Evolutionary conservation across 805 yeast genomes (phyloP).

Genomic region (Pichia cephalocereana): DNA sequence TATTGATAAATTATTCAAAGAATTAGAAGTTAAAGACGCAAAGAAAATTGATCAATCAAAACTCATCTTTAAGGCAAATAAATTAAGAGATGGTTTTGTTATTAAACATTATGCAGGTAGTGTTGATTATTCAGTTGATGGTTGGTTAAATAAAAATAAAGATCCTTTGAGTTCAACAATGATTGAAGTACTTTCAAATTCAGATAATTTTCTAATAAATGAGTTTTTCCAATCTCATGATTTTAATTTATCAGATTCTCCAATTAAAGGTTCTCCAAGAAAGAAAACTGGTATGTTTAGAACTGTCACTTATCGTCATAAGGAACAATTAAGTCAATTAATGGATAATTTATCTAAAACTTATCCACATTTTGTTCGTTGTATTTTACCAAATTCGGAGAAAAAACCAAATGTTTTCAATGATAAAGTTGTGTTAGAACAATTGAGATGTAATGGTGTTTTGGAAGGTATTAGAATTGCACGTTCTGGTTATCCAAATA

Average conservation of each 20-base stretch:
- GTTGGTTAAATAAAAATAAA: slow-evolving; percentile 90
- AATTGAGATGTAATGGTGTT: slow-evolving; percentile 94
- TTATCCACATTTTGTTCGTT: slow-evolving; percentile 94
- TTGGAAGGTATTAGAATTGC: slow-evolving; percentile 96
- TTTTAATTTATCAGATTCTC: slow-evolving; percentile 23
- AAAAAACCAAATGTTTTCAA: slow-evolving; percentile 68
- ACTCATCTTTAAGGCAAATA: slow-evolving; percentile 59
- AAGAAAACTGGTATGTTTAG: slow-evolving; percentile 36
- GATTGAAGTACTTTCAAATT: slow-evolving; percentile 47
- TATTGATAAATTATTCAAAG: slow-evolving; percentile 62
- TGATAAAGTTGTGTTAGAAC: slow-evolving; percentile 71
- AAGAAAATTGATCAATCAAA: slow-evolving; percentile 14
- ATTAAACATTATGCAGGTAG: slow-evolving; percentile 92
- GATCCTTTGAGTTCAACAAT: slow-evolving; percentile 84
- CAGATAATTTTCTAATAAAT: slow-evolving; percentile 48
- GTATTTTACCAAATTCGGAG: slow-evolving; percentile 81
- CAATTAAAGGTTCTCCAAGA: slow-evolving; percentile 15
- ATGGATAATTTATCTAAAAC: slow-evolving; percentile 70
- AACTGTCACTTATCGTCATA: slow-evolving; percentile 84
- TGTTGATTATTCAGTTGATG: slow-evolving; percentile 87
- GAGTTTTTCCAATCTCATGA: slow-evolving; percentile 33
- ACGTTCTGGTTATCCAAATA: slow-evolving; percentile 93
- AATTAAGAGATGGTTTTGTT: slow-evolving; percentile 67
- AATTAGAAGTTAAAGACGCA: slow-evolving; percentile 42
- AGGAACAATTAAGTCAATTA: slow-evolving; percentile 66